These are phyloP conservation scores for Boletus vinaceobasis DNA, from an alignment of 768 basidiomycete genomes.

Conservation along the genomic window DNA sequence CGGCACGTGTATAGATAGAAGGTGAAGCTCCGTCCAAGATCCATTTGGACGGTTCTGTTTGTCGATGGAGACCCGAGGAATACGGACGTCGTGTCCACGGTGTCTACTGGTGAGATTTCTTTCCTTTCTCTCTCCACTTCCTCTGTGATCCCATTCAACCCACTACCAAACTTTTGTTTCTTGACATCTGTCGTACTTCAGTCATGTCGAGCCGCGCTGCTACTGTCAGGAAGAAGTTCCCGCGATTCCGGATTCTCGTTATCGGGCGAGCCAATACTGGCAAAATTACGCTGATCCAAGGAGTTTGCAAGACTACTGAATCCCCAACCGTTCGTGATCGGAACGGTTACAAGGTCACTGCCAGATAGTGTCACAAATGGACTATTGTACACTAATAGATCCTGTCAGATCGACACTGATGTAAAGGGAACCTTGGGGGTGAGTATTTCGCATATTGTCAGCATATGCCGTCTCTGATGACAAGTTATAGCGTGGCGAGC, in stretches of 20 bases:
- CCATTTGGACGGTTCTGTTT: too few relatives aligned
- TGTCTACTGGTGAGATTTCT: too few relatives aligned
- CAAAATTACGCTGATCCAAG: constrained; percentile 34
- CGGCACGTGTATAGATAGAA: too few relatives aligned
- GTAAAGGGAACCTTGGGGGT: constrained; percentile 1
- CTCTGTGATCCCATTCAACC: too few relatives aligned
- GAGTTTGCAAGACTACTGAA: constrained; percentile 32
- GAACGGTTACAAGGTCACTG: constrained; percentile 16
- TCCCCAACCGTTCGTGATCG: constrained; percentile 28
- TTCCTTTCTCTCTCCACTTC: too few relatives aligned
- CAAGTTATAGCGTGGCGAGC: background rate
- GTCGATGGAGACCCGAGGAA: too few relatives aligned
- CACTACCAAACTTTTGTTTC: too few relatives aligned
- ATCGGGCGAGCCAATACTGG: constrained; percentile 29
- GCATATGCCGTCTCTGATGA: background rate
- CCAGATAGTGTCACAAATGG: background rate
- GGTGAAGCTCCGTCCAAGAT: too few relatives aligned
- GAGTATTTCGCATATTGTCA: background rate
- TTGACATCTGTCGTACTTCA: too few relatives aligned
- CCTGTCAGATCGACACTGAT: background rate
- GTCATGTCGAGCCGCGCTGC: too few relatives aligned
- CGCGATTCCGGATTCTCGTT: constrained; percentile 37
- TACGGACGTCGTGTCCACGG: too few relatives aligned
- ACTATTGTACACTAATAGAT: background rate
- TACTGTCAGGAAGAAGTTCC: background rate